Evolutionary conservation across 257 asterid genomes (phyloP).

Genomic region (Petunia axillaris): DNA sequence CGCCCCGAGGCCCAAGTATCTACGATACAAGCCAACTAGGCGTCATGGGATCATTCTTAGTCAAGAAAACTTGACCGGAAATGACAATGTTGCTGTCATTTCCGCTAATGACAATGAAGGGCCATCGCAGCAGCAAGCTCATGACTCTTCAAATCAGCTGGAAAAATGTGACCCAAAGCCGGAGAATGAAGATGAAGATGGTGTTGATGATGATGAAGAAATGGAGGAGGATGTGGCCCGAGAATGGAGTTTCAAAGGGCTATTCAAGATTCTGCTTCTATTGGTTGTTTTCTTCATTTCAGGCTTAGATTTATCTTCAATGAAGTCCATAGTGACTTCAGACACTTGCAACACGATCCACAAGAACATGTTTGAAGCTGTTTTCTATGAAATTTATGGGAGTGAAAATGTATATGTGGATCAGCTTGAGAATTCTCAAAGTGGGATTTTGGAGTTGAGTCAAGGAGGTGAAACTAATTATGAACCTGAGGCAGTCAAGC

Average conservation of each 20-base stretch:
- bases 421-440: background rate
- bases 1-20: slow-evolving; percentile 74
- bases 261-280: slow-evolving; percentile 45
- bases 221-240: slow-evolving; percentile 31
- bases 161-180: slow-evolving; percentile 21
- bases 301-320: slow-evolving; percentile 44
- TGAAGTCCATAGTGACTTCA: slow-evolving; percentile 23
- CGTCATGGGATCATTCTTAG: slow-evolving; percentile 39
- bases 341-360: slow-evolving; percentile 29
- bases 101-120: slow-evolving; percentile 36
- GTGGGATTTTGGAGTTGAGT: slow-evolving; percentile 34
- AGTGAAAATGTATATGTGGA: slow-evolving; percentile 19
- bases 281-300: slow-evolving; percentile 44
- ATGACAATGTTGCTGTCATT: slow-evolving; percentile 19
- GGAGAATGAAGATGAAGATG: slow-evolving; percentile 33
- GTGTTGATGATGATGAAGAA: slow-evolving; percentile 38
- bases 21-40: slow-evolving; percentile 69
- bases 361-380: slow-evolving; percentile 41
- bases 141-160: slow-evolving; percentile 24
- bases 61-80: slow-evolving; percentile 31
- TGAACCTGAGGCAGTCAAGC: slow-evolving; percentile 33
- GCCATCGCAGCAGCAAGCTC: slow-evolving; percentile 32
- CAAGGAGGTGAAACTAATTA: slow-evolving; percentile 26
- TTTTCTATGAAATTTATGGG: slow-evolving; percentile 25
- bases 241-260: slow-evolving; percentile 51